A percentile compares a stretch with the other conserved stretches of the same genome.
phyloP scores from a whole-genome alignment of 192 early-diverging fungal genomes.

The Cladochytrium replicatum region DNA sequence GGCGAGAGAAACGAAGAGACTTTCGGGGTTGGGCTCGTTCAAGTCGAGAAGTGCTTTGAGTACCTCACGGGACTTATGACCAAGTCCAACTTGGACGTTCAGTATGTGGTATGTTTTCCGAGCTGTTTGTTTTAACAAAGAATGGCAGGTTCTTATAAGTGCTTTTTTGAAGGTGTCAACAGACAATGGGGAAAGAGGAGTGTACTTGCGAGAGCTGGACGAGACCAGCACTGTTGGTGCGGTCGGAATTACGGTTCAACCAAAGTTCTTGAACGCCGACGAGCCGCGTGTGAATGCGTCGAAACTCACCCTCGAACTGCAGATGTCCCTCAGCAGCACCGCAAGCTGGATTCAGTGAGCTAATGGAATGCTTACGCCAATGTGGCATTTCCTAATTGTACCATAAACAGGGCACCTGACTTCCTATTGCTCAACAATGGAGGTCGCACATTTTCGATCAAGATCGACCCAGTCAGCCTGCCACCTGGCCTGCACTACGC shows the following conservation, averaged over 20 bases:
- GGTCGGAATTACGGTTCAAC: constrained; percentile 42
- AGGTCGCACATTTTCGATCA: constrained; percentile 51
- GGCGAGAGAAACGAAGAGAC: constrained; percentile 71
- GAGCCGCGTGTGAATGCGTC: constrained; percentile 43
- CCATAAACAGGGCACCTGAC: not conserved
- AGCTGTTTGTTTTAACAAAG: too few relatives aligned
- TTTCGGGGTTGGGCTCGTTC: constrained; percentile 68
- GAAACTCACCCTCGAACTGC: constrained; percentile 69
- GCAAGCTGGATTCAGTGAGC: constrained; percentile 67
- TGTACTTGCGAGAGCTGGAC: constrained; percentile 74
- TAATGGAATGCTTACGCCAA: too few relatives aligned
- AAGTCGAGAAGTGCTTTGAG: constrained; percentile 79
- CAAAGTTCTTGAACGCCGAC: constrained; percentile 52
- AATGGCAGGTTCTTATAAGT: constrained; percentile 1
- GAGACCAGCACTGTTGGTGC: constrained; percentile 57
- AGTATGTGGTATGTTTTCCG: too few relatives aligned
- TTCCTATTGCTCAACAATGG: constrained; percentile 1
- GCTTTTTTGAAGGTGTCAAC: constrained; percentile 19
- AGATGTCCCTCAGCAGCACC: constrained; percentile 57
- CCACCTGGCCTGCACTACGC: constrained; percentile 70
- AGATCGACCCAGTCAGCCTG: constrained; percentile 74
- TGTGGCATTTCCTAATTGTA: constrained; percentile 2
- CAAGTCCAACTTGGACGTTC: too few relatives aligned
- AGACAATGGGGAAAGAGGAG: constrained; percentile 63
- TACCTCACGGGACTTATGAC: constrained; percentile 51